A percentile compares a stretch with the other conserved stretches of the same genome.
Conservation (phyloP, 225 moss, liverwort and hornwort species). For the Lunularia cruciata region DNA sequence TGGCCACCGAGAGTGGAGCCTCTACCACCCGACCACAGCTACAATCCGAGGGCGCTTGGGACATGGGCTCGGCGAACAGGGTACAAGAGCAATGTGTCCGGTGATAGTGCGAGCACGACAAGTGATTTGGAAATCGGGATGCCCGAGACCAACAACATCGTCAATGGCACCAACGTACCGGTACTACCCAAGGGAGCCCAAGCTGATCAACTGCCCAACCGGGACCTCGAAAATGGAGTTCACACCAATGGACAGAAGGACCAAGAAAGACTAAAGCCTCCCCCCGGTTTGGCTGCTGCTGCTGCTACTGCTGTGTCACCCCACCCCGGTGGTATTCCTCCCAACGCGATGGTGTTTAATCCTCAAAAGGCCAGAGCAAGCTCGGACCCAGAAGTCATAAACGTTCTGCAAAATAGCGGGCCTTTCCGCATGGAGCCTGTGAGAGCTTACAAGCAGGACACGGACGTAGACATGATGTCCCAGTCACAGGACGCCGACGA, state of each 20-base stretch:
- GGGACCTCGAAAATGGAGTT: slow-evolving; percentile 37
- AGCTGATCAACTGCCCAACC: slow-evolving; percentile 32
- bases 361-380: slow-evolving; percentile 29
- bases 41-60: slow-evolving; percentile 64
- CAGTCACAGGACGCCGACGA: slow-evolving; percentile 61
- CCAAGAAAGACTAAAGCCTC: slow-evolving; percentile 23
- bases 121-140: slow-evolving; percentile 60
- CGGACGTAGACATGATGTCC: slow-evolving; percentile 59
- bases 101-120: slow-evolving; percentile 46
- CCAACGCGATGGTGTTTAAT: slow-evolving; percentile 43
- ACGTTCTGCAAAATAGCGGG: slow-evolving; percentile 36
- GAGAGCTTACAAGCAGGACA: slow-evolving; percentile 51
- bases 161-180: slow-evolving; percentile 29
- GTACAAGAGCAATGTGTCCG: slow-evolving; percentile 58
- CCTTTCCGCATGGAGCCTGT: slow-evolving; percentile 56
- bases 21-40: slow-evolving; percentile 50
- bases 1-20: slow-evolving; percentile 58
- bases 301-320: slow-evolving; percentile 13
- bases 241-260: slow-evolving; percentile 41
- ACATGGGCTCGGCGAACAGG: slow-evolving; percentile 82
- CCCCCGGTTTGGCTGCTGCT: slow-evolving; percentile 12
- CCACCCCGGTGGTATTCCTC: slow-evolving; percentile 33
- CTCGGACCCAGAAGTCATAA: slow-evolving; percentile 26
- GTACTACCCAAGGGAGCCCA: slow-evolving; percentile 30
- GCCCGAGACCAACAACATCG: slow-evolving; percentile 42